These are phyloP conservation scores for Ceriops tagal DNA, from an alignment of 345 rosid genomes.

Conservation along the genomic window DNA sequence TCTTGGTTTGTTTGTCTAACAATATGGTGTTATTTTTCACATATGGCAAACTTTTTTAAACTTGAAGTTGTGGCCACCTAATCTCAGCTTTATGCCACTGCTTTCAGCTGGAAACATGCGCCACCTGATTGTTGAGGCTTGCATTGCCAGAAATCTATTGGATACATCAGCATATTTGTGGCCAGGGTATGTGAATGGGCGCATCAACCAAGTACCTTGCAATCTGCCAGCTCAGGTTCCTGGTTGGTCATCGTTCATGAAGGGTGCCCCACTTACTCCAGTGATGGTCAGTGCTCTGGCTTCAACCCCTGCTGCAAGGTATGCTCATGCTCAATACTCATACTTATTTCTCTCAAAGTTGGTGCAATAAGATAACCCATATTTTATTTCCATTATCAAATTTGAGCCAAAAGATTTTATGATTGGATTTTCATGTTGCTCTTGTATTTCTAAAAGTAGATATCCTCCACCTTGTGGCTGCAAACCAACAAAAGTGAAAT, in stretches of 20 bases:
- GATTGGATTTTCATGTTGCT: too few relatives aligned
- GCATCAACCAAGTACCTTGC: constrained; percentile 61
- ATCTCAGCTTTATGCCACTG: constrained; percentile 8
- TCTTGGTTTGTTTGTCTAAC: too few relatives aligned
- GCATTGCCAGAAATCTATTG: constrained; percentile 86
- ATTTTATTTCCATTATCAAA: not conserved
- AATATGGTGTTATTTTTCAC: too few relatives aligned
- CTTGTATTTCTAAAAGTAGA: too few relatives aligned
- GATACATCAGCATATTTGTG: constrained; percentile 89
- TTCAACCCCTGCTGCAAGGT: constrained; percentile 95
- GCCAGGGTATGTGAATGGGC: constrained; percentile 75
- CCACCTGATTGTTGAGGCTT: constrained; percentile 95
- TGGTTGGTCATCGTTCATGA: constrained; percentile 88
- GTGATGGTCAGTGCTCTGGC: constrained; percentile 54
- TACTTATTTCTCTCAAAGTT: constrained; percentile 9
- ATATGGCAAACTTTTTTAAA: too few relatives aligned
- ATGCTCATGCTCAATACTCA: constrained; percentile 17
- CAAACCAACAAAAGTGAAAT: too few relatives aligned
- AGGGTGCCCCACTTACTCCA: constrained; percentile 76
- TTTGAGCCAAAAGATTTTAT: too few relatives aligned
- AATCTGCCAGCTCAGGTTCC: constrained; percentile 47
- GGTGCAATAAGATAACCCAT: constrained; percentile 1
- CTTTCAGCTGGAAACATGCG: constrained; percentile 88
- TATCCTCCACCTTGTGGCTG: too few relatives aligned
- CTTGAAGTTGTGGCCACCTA: not conserved